Evolutionary conservation across 805 yeast species (phyloP), one percentile per base, ranked within the genome.

Genomic region (Cyberlindnera amylophila): DNA sequence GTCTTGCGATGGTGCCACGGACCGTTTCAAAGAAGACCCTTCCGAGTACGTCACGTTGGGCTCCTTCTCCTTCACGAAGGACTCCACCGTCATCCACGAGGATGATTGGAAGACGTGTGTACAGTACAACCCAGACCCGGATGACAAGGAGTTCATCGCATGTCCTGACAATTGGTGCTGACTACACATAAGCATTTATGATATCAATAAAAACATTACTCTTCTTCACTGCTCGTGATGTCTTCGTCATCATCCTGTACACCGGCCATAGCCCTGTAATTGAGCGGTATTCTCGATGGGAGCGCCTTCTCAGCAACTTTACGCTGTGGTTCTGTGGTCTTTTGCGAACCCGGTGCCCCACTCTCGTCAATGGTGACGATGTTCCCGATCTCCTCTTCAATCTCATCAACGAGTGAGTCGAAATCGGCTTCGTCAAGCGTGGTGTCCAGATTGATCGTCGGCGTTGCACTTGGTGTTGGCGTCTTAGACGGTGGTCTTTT

Each of bases 161-260:
- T 21, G 24, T 21, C 24, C 24, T 21, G 24, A 21, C 24, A 21
- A 9, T 9, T 21, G 24, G 24, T 21, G 24, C 24, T 21, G 9
- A 9, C 24, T 21, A 21, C 24, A n/a, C n/a, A n/a, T n/a, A n/a
- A n/a, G n/a, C n/a, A n/a, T n/a, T n/a, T n/a, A n/a, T n/a, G n/a
- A n/a, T n/a, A n/a, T n/a, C n/a, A n/a, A n/a, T n/a, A n/a, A 14
- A 9, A 30, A 16, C 18, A 7, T 41, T 30, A 49, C 37, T 43
- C 60, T 28, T 58, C 63, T 36, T 58, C 63, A 26, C 55, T 57
- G 30, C 56, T 55, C 23, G 49, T 52, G 30, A 12, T 13, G 10
- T 27, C 30, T 11, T 59, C 62, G 5, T 54, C 59, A 11, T 52
- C 51, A 18, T 45, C 38, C 14, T 24, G 21, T 8, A 39, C 39